Conservation (phyloP, 2,329 filamentous ascomycete genomes). For the Clonostachys solani region DNA sequence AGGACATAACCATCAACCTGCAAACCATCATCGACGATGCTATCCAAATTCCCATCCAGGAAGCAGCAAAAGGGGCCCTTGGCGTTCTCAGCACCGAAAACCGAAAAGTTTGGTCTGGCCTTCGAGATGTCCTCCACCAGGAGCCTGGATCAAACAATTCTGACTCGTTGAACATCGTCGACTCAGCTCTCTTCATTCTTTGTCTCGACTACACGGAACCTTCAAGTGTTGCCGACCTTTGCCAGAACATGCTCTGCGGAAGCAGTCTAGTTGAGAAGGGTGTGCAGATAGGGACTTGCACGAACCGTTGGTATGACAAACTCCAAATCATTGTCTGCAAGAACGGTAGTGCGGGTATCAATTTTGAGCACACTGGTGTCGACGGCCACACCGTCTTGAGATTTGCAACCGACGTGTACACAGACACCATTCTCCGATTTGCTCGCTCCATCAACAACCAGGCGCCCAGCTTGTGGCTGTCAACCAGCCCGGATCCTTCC, state of each 20-base stretch:
- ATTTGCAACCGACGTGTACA: slow-evolving; percentile 95
- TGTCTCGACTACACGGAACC: slow-evolving; percentile 94
- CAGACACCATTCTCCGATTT: slow-evolving; percentile 94
- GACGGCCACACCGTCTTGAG: slow-evolving; percentile 95
- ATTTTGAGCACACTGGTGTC: slow-evolving; percentile 97
- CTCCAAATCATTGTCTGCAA: slow-evolving; percentile 98
- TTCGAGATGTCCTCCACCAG: slow-evolving; percentile 81
- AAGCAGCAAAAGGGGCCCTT: slow-evolving; percentile 90
- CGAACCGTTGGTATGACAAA: slow-evolving; percentile 99
- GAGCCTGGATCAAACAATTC: slow-evolving; percentile 91
- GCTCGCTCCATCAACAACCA: slow-evolving; percentile 93
- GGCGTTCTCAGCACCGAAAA: slow-evolving; percentile 96
- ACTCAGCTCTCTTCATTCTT: slow-evolving; percentile 87
- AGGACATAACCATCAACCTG: slow-evolving; percentile 85
- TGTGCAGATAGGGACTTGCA: slow-evolving; percentile 95
- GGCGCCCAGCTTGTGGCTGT: slow-evolving; percentile 88
- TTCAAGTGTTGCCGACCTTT: slow-evolving; percentile 74
- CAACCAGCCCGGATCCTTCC: slow-evolving; percentile 83
- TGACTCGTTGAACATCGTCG: slow-evolving; percentile 91
- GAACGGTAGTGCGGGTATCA: slow-evolving; percentile 97
- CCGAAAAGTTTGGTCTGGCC: slow-evolving; percentile 88
- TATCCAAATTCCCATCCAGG: slow-evolving; percentile 81
- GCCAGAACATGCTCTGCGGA: slow-evolving; percentile 97
- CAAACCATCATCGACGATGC: slow-evolving; percentile 92
- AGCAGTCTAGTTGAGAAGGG: slow-evolving; percentile 88